Evolutionary conservation across 1,284 basidiomycete species (phyloP).

Genomic region (Boletus sp.): DNA sequence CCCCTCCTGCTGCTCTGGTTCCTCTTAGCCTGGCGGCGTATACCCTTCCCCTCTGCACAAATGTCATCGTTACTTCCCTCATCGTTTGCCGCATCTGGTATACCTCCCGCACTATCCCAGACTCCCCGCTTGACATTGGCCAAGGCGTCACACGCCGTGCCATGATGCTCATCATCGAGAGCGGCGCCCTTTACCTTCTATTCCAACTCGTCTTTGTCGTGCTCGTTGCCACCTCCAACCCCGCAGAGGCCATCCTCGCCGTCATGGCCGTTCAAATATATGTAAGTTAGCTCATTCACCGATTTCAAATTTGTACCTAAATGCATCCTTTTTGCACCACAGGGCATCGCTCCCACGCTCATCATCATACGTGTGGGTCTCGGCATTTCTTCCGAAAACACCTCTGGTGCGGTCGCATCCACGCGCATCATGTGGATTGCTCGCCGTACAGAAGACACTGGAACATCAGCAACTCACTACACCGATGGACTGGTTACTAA

Average conservation of each 20-base stretch:
- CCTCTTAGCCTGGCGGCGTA: slow-evolving; percentile 34
- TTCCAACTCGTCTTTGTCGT: slow-evolving; percentile 40
- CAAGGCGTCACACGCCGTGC: slow-evolving; percentile 22
- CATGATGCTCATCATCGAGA: slow-evolving; percentile 38
- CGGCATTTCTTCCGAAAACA: slow-evolving; percentile 29
- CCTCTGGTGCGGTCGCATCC: slow-evolving; percentile 13
- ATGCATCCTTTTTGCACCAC: not conserved
- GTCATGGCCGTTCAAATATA: slow-evolving; percentile 41
- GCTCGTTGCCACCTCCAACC: slow-evolving; percentile 34
- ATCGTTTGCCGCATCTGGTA: slow-evolving; percentile 38
- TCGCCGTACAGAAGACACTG: slow-evolving; percentile 9
- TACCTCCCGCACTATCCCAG: slow-evolving; percentile 17
- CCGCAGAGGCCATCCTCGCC: slow-evolving; percentile 35
- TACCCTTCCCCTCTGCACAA: slow-evolving; percentile 37
- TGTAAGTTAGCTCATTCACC: slow-evolving; percentile 22
- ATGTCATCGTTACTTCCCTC: slow-evolving; percentile 37
- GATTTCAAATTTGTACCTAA: not conserved
- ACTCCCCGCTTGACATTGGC: slow-evolving; percentile 6
- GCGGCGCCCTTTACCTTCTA: slow-evolving; percentile 39
- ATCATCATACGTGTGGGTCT: slow-evolving; percentile 33
- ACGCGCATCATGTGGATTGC: slow-evolving; percentile 26
- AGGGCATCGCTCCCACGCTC: slow-evolving; percentile 34
- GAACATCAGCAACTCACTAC: slow-evolving; percentile 17
- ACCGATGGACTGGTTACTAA: slow-evolving; percentile 18
- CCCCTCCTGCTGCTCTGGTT: slow-evolving; percentile 30